A percentile compares a stretch with the other conserved stretches of the same genome.
These are phyloP conservation scores for Prototheca wickerhamii DNA, from an alignment of 163 green algal genomes.

Conservation along the genomic window DNA sequence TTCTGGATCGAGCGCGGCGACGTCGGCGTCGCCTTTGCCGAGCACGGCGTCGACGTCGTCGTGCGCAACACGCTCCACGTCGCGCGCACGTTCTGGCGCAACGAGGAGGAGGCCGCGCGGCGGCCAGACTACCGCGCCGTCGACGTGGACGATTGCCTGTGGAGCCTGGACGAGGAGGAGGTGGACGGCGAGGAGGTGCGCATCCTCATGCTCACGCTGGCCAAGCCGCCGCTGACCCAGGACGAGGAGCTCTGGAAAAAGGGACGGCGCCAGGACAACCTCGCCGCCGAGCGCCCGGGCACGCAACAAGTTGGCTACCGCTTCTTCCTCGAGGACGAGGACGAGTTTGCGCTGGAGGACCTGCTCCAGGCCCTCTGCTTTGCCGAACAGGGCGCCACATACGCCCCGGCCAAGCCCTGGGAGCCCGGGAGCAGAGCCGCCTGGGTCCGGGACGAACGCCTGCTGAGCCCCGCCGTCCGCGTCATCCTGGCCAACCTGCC, in stretches of 20 bases:
- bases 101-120: conserved; percentile 23
- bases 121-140: conserved; percentile 22
- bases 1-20: conserved; percentile 65
- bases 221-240: conserved; percentile 34
- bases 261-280: conserved; percentile 36
- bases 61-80: conserved; percentile 39
- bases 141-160: conserved; percentile 35
- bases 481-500: conserved; percentile 7
- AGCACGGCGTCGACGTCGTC: conserved; percentile 23
- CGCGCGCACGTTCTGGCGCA: conserved; percentile 45
- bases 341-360: conserved; percentile 53
- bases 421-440: conserved; percentile 4
- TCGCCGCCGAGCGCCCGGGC: conserved; percentile 14
- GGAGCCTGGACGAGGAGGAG: conserved; percentile 53
- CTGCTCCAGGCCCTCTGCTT: conserved; percentile 48
- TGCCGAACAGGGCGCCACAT: conserved; percentile 19
- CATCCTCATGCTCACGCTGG: conserved; percentile 46
- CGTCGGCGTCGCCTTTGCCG: conserved; percentile 39
- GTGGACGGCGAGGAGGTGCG: conserved; percentile 16
- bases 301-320: conserved; percentile 36
- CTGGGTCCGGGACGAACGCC: conserved; percentile 1
- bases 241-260: conserved; percentile 41
- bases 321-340: conserved; percentile 72
- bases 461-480: conserved; percentile 10
- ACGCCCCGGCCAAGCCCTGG: conserved; percentile 40